phyloP scores from a whole-genome alignment of 139 green algal species.

The Chlorella vulgaris region DNA sequence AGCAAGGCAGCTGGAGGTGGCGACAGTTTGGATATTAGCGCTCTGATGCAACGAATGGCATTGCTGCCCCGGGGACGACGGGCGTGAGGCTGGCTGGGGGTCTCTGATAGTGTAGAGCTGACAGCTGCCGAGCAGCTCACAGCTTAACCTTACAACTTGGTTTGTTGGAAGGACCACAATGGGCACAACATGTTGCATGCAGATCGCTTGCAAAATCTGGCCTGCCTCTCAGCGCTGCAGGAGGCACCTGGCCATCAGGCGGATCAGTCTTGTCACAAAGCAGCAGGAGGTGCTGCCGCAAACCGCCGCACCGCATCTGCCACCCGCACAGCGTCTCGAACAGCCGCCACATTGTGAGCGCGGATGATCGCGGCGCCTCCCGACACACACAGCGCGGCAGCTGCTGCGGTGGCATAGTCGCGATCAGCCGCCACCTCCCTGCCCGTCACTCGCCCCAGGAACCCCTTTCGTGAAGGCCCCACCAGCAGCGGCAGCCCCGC shows the following conservation, averaged over 20 bases:
- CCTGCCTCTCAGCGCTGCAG: no score
- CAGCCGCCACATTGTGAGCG: slow-evolving; percentile 77
- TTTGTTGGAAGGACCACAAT: no score
- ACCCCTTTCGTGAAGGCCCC: slow-evolving; percentile 84
- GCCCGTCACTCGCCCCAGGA: slow-evolving; percentile 74
- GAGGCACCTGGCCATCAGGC: no score
- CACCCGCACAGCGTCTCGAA: slow-evolving; percentile 67
- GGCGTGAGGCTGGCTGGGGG: no score
- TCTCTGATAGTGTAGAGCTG: no score
- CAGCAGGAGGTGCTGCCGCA: neutral
- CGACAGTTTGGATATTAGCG: neutral
- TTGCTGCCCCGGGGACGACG: neutral
- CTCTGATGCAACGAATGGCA: neutral
- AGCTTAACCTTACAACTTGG: no score
- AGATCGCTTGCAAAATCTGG: no score
- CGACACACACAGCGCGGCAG: slow-evolving; percentile 49
- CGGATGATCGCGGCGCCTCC: slow-evolving; percentile 81
- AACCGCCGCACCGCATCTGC: slow-evolving; percentile 60
- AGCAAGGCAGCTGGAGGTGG: neutral
- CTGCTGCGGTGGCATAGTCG: slow-evolving; percentile 62
- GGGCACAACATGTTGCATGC: no score
- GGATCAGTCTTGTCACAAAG: no score
- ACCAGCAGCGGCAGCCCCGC: slow-evolving; percentile 72
- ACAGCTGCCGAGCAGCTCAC: no score
- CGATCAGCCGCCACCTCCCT: slow-evolving; percentile 41